Conservation (phyloP, 148 eudicot genomes). For the Pouteria glomerata region DNA sequence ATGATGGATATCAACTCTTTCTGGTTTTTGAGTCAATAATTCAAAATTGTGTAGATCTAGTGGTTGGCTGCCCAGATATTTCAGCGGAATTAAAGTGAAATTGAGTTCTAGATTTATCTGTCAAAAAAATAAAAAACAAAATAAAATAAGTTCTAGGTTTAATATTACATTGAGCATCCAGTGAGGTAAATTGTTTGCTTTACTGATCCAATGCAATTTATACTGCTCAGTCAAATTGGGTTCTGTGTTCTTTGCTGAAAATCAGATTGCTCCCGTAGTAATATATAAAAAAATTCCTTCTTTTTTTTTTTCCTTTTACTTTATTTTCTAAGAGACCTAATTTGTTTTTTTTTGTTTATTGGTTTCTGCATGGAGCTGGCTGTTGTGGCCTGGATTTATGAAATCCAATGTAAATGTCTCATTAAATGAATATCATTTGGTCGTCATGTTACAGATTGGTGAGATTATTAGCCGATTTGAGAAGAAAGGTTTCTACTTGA, state of each 20-base stretch:
- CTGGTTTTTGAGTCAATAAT: background rate
- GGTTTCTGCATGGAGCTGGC: background rate
- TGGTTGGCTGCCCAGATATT: background rate
- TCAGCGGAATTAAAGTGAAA: no score
- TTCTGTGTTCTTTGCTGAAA: background rate
- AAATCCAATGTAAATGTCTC: background rate
- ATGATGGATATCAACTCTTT: background rate
- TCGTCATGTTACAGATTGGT: slow-evolving; percentile 48
- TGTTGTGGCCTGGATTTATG: background rate
- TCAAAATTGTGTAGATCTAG: background rate
- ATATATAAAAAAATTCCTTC: background rate
- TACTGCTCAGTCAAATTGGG: background rate
- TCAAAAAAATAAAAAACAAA: no score
- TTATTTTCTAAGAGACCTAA: background rate
- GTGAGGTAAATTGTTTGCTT: background rate
- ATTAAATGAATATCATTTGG: background rate
- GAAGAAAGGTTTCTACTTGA: slow-evolving; percentile 85
- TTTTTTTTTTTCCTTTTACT: background rate
- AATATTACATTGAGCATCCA: background rate
- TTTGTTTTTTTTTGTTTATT: background rate
- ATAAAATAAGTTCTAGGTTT: background rate
- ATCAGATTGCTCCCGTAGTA: no score
- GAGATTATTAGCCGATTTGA: slow-evolving; percentile 88
- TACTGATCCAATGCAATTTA: background rate
- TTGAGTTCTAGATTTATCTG: no score